Evolutionary conservation across 164 flowering plant genomes (phyloP), one percentile per base, ranked within the genome.

Genomic region (Vitis rupestris): DNA sequence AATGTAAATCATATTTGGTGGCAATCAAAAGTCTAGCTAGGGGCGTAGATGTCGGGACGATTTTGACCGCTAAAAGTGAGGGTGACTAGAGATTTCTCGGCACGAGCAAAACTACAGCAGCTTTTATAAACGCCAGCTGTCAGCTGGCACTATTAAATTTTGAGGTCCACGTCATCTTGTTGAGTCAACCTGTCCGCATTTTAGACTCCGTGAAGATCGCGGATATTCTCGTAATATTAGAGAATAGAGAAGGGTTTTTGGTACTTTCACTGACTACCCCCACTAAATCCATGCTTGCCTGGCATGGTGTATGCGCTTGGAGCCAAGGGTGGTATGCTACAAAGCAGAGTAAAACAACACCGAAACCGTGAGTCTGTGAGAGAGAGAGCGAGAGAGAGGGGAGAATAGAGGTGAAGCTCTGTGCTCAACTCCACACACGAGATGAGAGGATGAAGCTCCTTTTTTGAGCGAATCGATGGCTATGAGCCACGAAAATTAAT

Each of bases 391-490:
- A 65, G 68, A 63, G 56, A 30, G 14, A 8, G 54, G 15, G 23
- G 23, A 31, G 27, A 16, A 7, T 51, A 62, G 63, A 61, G 61
- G 12, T 10, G 47, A 37, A 37, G 0, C n/a, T n/a, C 55, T 10
- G 51, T 62, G 23, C 16, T 47, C 64, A 15, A 15, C 16, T 44
- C 65, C 29, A 16, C 53, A 51, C 44, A 37, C 44, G 44, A 37
- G 44, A 37, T 37, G 62, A 63, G 71, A 74, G 64, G 69, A 58
- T 9, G 73, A 65, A 74, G 44, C 68, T 61, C 58, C 48, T 72
- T 61, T 16, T 70, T 37, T 37, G 44, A 37, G 73, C 75, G 73
- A 76, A 73, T 68, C 77, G 66, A 79, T 72, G 79, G 37, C 70
- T 75, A 68, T 61, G 14, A 12, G 1, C 67, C 53, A 2, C 75